Evolutionary conservation across 2,329 filamentous ascomycete genomes (phyloP).

Genomic region (Tolypocladium sp.): DNA sequence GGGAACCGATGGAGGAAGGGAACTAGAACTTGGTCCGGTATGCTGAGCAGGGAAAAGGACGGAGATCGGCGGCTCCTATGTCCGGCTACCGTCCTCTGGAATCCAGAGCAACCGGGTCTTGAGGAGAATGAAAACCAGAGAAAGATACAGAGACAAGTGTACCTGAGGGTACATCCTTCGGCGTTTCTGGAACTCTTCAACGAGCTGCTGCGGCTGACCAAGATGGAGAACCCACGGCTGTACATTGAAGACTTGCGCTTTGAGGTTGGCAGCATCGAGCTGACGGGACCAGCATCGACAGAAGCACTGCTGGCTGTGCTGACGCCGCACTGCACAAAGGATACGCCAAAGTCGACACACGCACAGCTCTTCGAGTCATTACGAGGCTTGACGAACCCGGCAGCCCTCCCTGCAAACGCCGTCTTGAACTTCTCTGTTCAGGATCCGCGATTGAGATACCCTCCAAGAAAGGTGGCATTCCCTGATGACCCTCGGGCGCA

Average conservation of each 20-base stretch:
- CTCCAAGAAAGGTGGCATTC: slow-evolving; percentile 48
- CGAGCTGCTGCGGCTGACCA: slow-evolving; percentile 47
- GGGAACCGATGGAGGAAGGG: slow-evolving; percentile 62
- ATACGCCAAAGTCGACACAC: slow-evolving; percentile 25
- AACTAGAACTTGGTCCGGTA: slow-evolving; percentile 37
- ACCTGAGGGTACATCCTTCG: slow-evolving; percentile 75
- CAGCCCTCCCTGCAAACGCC: slow-evolving; percentile 59
- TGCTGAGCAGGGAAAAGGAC: slow-evolving; percentile 44
- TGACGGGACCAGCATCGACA: slow-evolving; percentile 62
- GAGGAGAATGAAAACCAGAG: slow-evolving; percentile 12
- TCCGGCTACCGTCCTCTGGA: slow-evolving; percentile 70
- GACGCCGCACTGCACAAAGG: slow-evolving; percentile 33
- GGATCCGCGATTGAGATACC: slow-evolving; percentile 75
- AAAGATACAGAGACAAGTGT: slow-evolving; percentile 34
- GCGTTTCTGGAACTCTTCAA: slow-evolving; percentile 64
- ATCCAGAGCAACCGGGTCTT: slow-evolving; percentile 30
- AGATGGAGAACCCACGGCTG: slow-evolving; percentile 51
- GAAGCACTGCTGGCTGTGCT: slow-evolving; percentile 68
- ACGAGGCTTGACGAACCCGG: slow-evolving; percentile 54
- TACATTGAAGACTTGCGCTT: slow-evolving; percentile 61
- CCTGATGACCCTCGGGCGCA: slow-evolving; percentile 27
- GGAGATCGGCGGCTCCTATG: slow-evolving; percentile 51
- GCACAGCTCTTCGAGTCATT: slow-evolving; percentile 42
- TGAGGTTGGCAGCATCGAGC: slow-evolving; percentile 52
- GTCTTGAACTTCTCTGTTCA: slow-evolving; percentile 63